Percentiles rank a stretch among this genome's conserved stretches.
Conservation (phyloP, 2,329 filamentous ascomycete genomes). For the Penicillium oxalicum region DNA sequence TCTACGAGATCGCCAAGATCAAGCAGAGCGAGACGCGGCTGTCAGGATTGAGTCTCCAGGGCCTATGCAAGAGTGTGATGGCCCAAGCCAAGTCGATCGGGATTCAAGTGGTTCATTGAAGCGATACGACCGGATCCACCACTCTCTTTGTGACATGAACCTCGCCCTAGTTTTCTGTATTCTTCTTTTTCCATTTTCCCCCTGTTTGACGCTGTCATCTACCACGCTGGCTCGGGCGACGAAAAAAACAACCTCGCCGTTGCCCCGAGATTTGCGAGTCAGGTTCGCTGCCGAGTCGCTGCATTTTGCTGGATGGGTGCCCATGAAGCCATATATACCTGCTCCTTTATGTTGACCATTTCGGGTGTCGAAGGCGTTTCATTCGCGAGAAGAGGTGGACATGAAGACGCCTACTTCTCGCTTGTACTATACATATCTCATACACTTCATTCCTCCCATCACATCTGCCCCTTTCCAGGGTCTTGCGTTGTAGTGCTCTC, state of each 20-base stretch:
- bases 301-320: no score
- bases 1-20: conserved; percentile 96
- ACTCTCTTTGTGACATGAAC: no score
- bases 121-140: background rate
- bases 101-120: conserved; percentile 60
- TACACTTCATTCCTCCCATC: conserved; percentile 2
- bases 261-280: no score
- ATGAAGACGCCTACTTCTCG: conserved; percentile 1
- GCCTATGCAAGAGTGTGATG: conserved; percentile 67
- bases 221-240: no score
- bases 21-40: conserved; percentile 74
- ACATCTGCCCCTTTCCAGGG: background rate
- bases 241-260: no score
- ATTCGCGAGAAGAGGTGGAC: conserved; percentile 8
- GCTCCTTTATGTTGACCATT: conserved; percentile 1
- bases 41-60: conserved; percentile 64
- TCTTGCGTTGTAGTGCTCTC: no score
- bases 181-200: background rate
- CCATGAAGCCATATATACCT: conserved; percentile 1
- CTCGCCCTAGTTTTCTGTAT: background rate
- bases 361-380: conserved; percentile 16
- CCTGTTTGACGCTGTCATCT: no score
- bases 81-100: conserved; percentile 71
- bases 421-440: conserved; percentile 21
- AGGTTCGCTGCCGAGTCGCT: no score